Conservation (phyloP, 2,329 filamentous ascomycete genomes). For the Davidsoniella australis region DNA sequence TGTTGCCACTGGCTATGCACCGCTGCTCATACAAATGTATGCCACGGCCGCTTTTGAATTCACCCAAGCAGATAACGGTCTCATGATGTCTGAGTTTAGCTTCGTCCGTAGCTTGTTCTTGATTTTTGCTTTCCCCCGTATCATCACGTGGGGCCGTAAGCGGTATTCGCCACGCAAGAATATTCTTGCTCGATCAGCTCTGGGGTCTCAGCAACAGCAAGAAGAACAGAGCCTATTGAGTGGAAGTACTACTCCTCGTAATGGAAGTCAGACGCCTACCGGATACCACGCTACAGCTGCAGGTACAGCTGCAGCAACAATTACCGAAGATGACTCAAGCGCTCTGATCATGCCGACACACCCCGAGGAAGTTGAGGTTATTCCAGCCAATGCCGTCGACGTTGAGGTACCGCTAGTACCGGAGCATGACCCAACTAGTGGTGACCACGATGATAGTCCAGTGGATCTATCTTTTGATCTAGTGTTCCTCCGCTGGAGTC, state of each 20-base stretch:
- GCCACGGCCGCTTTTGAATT: slow-evolving; percentile 38
- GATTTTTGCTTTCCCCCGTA: slow-evolving; percentile 34
- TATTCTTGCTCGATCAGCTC: slow-evolving; percentile 12
- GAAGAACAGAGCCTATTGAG: background rate
- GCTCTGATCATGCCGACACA: slow-evolving; percentile 20
- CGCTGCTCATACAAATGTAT: slow-evolving; percentile 42
- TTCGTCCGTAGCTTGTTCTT: slow-evolving; percentile 38
- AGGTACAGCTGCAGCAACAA: background rate
- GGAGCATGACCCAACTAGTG: slow-evolving; percentile 15
- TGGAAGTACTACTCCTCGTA: slow-evolving; percentile 1
- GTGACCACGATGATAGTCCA: slow-evolving; percentile 24
- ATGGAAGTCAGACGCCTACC: slow-evolving; percentile 4
- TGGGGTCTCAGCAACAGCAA: background rate
- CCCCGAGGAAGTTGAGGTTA: slow-evolving; percentile 26
- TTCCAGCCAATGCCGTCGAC: slow-evolving; percentile 27
- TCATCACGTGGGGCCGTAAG: slow-evolving; percentile 30
- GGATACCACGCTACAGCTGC: slow-evolving; percentile 7
- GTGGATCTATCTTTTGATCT: slow-evolving; percentile 42
- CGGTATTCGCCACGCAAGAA: slow-evolving; percentile 6
- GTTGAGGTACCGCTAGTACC: slow-evolving; percentile 22
- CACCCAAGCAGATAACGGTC: slow-evolving; percentile 36
- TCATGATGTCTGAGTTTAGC: slow-evolving; percentile 38
- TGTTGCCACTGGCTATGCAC: slow-evolving; percentile 50
- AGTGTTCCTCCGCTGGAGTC: slow-evolving; percentile 46
- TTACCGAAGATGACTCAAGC: background rate